Conservation (phyloP, 2,329 filamentous ascomycete genomes). For the Colletotrichum sidae region DNA sequence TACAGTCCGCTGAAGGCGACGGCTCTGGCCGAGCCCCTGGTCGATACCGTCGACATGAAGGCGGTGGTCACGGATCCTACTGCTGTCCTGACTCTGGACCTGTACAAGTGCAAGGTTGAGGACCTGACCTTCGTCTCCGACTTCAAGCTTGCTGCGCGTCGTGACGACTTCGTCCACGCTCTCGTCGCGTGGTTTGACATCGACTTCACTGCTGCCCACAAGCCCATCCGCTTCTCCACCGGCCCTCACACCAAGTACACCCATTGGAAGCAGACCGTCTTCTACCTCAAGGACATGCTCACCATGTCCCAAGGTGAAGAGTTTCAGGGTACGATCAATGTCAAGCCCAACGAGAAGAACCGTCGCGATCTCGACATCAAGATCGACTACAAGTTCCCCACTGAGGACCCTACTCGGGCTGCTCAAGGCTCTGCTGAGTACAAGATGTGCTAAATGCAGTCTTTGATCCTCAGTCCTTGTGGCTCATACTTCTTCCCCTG, state of each 20-base stretch:
- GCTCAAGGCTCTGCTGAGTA: slow-evolving; percentile 81
- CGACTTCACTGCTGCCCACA: slow-evolving; percentile 98
- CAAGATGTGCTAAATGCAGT: slow-evolving; percentile 73
- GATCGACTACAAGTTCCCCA: slow-evolving; percentile 84
- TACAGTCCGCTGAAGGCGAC: slow-evolving; percentile 94
- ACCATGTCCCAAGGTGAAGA: slow-evolving; percentile 91
- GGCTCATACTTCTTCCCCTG: no score
- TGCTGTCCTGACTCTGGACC: slow-evolving; percentile 86
- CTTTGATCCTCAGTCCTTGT: no score
- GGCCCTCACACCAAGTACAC: slow-evolving; percentile 99
- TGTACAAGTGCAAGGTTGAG: slow-evolving; percentile 86
- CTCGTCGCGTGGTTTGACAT: slow-evolving; percentile 99
- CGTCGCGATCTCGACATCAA: slow-evolving; percentile 93
- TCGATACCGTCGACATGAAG: slow-evolving; percentile 98
- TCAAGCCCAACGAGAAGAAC: slow-evolving; percentile 94
- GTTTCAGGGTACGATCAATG: slow-evolving; percentile 78
- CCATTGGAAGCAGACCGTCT: slow-evolving; percentile 99
- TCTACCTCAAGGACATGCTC: slow-evolving; percentile 93
- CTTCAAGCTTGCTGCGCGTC: slow-evolving; percentile 81
- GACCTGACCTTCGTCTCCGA: slow-evolving; percentile 87
- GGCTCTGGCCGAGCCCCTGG: slow-evolving; percentile 93
- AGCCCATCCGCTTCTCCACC: slow-evolving; percentile 95
- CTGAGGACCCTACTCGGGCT: slow-evolving; percentile 76
- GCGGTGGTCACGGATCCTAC: slow-evolving; percentile 94
- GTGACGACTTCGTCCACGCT: slow-evolving; percentile 95